Evolutionary conservation across 306 rosid genomes (phyloP).

Genomic region (Citrullus mucosospermus): DNA sequence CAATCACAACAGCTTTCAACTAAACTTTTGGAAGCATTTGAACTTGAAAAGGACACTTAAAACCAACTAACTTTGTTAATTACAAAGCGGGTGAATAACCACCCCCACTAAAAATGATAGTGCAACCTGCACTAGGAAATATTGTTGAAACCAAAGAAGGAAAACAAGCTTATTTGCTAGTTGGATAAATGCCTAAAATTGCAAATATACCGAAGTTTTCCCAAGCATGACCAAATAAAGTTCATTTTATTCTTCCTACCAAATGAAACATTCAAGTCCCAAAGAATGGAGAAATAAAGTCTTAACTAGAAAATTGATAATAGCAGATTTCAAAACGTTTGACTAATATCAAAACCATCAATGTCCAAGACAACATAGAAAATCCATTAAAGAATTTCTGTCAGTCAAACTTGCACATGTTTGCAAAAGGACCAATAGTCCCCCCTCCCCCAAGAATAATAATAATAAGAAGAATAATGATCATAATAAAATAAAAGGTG

Average conservation of each 20-base stretch:
- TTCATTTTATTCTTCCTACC: background rate
- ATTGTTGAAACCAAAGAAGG: background rate
- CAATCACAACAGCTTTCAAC: background rate
- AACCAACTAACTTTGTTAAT: background rate
- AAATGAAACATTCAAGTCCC: background rate
- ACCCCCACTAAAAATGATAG: background rate
- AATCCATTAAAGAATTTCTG: background rate
- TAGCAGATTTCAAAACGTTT: background rate
- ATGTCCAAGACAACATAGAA: background rate
- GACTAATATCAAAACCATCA: background rate
- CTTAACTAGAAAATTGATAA: background rate
- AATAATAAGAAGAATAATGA: too few relatives aligned
- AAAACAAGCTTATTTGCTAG: background rate
- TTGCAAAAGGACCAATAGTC: background rate
- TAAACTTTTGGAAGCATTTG: background rate
- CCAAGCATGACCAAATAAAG: background rate
- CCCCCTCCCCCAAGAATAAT: too few relatives aligned
- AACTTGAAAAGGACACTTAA: background rate
- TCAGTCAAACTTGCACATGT: background rate
- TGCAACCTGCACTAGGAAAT: background rate
- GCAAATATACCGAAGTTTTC: background rate
- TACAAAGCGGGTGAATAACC: background rate
- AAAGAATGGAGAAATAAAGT: background rate
- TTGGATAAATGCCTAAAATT: background rate
- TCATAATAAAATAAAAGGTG: background rate